Conservation (phyloP, 441 rosid species). For the Erodium texanum region DNA sequence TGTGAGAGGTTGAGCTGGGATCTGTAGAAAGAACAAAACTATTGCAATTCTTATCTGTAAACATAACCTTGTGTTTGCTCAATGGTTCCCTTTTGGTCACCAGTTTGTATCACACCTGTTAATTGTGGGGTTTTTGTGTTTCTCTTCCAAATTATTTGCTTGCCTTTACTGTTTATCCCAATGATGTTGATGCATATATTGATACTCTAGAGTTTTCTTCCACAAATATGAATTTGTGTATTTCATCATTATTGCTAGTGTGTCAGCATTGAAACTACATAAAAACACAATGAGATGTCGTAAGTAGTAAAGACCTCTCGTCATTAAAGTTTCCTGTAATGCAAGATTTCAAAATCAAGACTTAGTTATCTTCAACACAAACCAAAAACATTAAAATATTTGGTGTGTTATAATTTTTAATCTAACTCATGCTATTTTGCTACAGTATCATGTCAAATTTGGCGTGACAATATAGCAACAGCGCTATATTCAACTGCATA, state of each 20-base stretch:
- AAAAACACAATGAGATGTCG: too few species aligned
- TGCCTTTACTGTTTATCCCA: background rate
- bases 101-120: background rate
- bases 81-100: background rate
- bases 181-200: background rate
- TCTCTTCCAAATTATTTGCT: background rate
- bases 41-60: background rate
- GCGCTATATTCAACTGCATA: too few species aligned
- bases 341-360: too few species aligned
- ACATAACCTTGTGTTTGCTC: background rate
- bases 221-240: background rate
- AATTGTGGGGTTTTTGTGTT: background rate
- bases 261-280: too few species aligned
- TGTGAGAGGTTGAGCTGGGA: background rate
- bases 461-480: too few species aligned
- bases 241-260: background rate
- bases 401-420: too few species aligned
- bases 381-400: too few species aligned
- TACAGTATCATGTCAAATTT: too few species aligned
- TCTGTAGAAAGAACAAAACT: background rate
- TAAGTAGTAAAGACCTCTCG: too few species aligned
- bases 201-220: background rate
- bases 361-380: too few species aligned
- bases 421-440: too few species aligned
- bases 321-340: too few species aligned